Base-by-base conservation (phyloP, 1,284 basidiomycete species). In the Trametes versicolor region DNA sequence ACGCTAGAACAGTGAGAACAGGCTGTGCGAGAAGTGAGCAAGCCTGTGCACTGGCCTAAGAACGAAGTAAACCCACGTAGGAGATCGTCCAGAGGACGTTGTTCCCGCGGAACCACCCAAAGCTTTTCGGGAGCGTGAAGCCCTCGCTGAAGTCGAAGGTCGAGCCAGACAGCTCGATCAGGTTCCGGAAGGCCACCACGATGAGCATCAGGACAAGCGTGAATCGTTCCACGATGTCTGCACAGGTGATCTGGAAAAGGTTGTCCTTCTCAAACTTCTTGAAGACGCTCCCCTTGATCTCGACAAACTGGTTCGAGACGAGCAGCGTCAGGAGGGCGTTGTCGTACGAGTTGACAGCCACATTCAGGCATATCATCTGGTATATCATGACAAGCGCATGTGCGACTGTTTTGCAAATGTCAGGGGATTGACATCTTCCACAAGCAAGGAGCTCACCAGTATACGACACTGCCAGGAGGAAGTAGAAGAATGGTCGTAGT, bases 251-350 rank as follows among this genome's bases (percentile, higher is more conserved):
- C 77, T 99, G 98, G 76, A 99, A 99, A n/a, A 99, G 85, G 74
- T 95, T 99, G 74, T 99, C 98, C 78, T 99, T 99, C 77, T 99
- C 98, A 72, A 99, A 99, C 77, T 95, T 99, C 80, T 99, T 99
- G 87, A 99, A 99, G 0, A 99, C 98, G 72, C 93, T 97, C 43
- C 97, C 97, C 79, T 99, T 99, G 81, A 99, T 99, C 80, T 99
- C 98, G 53, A 99, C 97, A 75, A 99, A 99, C 77, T 99, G 98
- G 77, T 99, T 99, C 50, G 96, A 98, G 49, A 99, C 90, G 6
- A 99, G 85, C 0, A 99, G 86, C 0, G 97, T 98, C 37, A 99
- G 85, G 15, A 99, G 87, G 1, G 97, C 93, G 75, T 99, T 95
- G 78, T 99, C 97, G 78, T 98, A 99, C 19, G 96, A 97, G 79